Base-by-base conservation (phyloP, 176 grass and related monocot genomes). In the Olyra latifolia region DNA sequence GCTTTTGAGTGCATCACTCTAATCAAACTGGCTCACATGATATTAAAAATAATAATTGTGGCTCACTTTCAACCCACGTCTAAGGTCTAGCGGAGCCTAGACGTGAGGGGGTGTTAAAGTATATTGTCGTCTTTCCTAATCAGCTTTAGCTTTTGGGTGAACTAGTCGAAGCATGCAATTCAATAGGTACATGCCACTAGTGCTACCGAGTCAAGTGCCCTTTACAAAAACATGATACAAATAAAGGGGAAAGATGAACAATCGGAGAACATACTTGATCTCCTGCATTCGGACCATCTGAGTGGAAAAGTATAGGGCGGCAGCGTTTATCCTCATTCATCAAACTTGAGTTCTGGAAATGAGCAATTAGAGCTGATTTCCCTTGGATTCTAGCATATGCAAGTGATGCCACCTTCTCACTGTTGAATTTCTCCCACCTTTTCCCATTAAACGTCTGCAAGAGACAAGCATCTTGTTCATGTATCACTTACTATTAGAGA, bases 261-360 rank as follows among this genome's bases (percentile, higher is more conserved):
- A 58, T 22, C 27, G 62, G 65, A 87, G 5, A 69, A 49, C 78
- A 42, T 71, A 98, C 95, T 88, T 94, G 95, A 94, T 98, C 95
- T 77, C 95, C 95, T 59, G 89, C 95, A 65, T 98, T 94, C 8
- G 95, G 95, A 78, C 95, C 95, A 62, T 98, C 89, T 54, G 95
- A 92, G 66, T 92, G 95, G 80, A 98, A 98, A 74, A 98, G 89
- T 69, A 98, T 98, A 81, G 95, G 95, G 64, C 95, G 92, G 83
- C 95, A 98, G 3, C 95, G 95, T 82, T 98, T 94, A 84, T 98
- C 95, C 80, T 98, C 95, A 66, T 98, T 98, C 95, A 98, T 98
- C 79, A 98, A 86, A 78, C 89, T 94, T 14, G 95, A 98, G 73
- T 98, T 94, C 62, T 98, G 95, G 73, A 98, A 98, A 83, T 98